Evolutionary conservation across 1,284 basidiomycete genomes (phyloP), one percentile per base, ranked within the genome.

Genomic region (Cryptococcus jaspeensis): DNA sequence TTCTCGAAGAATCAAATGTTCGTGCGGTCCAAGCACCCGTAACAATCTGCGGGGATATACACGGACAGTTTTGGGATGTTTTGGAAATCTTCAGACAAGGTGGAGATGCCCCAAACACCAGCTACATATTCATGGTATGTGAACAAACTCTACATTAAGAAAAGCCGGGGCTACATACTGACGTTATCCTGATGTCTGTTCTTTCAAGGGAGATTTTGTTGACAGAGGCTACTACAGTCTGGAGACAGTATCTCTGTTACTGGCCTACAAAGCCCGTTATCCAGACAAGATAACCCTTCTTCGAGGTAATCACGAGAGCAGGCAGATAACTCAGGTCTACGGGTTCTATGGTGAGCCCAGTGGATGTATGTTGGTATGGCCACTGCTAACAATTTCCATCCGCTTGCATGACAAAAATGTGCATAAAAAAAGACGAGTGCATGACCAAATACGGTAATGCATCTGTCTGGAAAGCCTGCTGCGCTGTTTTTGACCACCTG

Each of bases 281-380:
- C 94, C 94, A 7, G 91, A 96, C 75, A 86, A 87, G 65, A 88
- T 98, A 56, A 96, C 92, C 0, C 79, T 98, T 3, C 80, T 98
- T 12, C 82, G 94, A 58, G 94, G 94, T 45, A 98, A 98, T 76
- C 95, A 98, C 73, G 95, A 97, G 77, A 90, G 87, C 68, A 81
- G 95, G 64, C 94, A 97, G 74, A 97, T 98, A 67, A 98, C 95
- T 1, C 94, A 98, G 71, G 94, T 97, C 1, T 98, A 98, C 64
- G 94, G 94, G 15, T 98, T 98, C 77, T 98, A 97, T 73, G 92
- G 92, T 92, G 55, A 58, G 85, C 74, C 44, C 40, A 13, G 9
- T 13, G 15, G 20, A 8, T 22, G 36, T 20, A 39, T 3, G 12
- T 42, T 41, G 8, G 40, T 5, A 41, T 45, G 38, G n/a, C 8